phyloP scores from a whole-genome alignment of 2,329 filamentous ascomycete species.

The Sporothrix dimorphospora region DNA sequence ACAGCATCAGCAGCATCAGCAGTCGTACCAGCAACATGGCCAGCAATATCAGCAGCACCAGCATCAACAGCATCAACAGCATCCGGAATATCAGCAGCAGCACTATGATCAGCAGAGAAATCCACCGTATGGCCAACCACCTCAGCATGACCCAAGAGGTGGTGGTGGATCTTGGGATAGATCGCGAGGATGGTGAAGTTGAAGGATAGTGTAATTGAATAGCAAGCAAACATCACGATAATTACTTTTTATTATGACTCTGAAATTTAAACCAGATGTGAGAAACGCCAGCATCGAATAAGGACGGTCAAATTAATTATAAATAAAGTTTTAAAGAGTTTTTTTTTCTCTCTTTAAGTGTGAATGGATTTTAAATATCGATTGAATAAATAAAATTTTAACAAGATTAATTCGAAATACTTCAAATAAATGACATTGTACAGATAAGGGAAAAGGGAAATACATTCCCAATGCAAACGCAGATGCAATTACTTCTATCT shows the following conservation, averaged over 20 bases:
- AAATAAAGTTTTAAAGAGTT: no score
- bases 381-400: no score
- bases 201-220: no score
- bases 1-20: conserved; percentile 18
- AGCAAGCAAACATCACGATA: no score
- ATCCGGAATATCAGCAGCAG: background rate
- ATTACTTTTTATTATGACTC: no score
- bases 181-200: background rate
- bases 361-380: no score
- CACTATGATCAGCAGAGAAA: background rate
- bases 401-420: no score
- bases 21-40: conserved; percentile 12
- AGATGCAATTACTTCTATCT: conserved; percentile 12
- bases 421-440: background rate
- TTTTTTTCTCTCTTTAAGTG: no score
- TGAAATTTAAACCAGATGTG: no score
- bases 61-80: background rate
- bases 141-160: background rate
- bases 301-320: no score
- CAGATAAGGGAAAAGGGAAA: background rate
- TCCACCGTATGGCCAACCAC: background rate
- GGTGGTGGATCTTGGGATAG: background rate
- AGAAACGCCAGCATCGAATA: no score
- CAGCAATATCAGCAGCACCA: background rate
- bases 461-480: background rate